Evolutionary conservation across 768 basidiomycete species (phyloP), one percentile per base, ranked within the genome.

Genomic region (Leucosporidium scottii): DNA sequence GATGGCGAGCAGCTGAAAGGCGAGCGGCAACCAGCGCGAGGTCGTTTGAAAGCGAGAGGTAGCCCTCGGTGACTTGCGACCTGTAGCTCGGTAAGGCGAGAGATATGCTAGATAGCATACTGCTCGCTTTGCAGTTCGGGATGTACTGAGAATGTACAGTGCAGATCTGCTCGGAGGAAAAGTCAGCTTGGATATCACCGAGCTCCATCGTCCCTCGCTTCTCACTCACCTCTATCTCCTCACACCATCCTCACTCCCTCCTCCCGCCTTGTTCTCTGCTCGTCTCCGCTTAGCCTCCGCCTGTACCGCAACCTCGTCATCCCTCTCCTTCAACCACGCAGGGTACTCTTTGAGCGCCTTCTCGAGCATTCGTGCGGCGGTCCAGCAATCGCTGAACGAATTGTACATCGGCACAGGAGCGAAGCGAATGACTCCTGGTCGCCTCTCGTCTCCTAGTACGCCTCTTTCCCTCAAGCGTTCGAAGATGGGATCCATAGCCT

Each of bases 401-500:
- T 88, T 96, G 78, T 97, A 99, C 76, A 98, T 80, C 44, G 93
- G 88, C 21, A 83, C 82, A 57, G 93, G 93, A 69, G 91, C 84
- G 55, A 98, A 79, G 15, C 96, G 84, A 73, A 99, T 93, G 60
- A 98, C 91, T 75, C 91, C 88, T 31, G 96, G 94, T 74, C 86
- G 81, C 75, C 96, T 81, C 78, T 94, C 90, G 78, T 99, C 96
- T 15, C 91, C 93, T 61, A 96, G 83, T 20, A 99, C 87, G 9
- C 96, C 96, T 60, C 81, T 78, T 68, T 82, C 81, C 27, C 82
- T 79, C 74, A 98, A 78, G 50, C 79, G 81, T 61, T 83, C 78
- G 68, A 86, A 85, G 27, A 96, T 82, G 65, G 80, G 81, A 66
- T 82, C 82, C 93, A 98, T 97, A 54, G 83, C 80, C 31, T 67